Evolutionary conservation across 2,329 filamentous ascomycete species (phyloP), one percentile per base, ranked within the genome.

Genomic region (Trichoderma asperellum): DNA sequence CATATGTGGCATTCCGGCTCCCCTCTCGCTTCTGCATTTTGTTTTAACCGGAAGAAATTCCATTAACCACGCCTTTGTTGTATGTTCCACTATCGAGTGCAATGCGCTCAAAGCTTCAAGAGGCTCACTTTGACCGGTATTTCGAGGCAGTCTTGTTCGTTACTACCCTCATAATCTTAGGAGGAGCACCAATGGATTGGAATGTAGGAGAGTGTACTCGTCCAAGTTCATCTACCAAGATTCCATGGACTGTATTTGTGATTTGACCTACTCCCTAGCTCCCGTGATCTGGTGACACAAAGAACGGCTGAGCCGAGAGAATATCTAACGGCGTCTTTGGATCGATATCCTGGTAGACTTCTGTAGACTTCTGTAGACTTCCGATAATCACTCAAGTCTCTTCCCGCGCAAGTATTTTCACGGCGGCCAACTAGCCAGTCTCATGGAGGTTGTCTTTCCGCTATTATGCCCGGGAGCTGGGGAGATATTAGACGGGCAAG

Each of bases 231-330:
- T 65, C 29, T 32, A 47, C 27, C 12, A 24, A 10, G 27, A 43
- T 27, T 29, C 27, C 27, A 47, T 47, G 12, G 12, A 8, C 53
- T 24, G 27, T 57, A 47, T 40, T 40, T 43, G 66, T 62, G 52
- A 47, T 57, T 62, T 27, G 49, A 63, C 35, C n/a, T 18, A 21
- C 55, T 27, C 52, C 49, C 58, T 68, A 60, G 66, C 34, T 61
- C 37, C 52, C 52, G 66, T 56, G 59, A 34, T n/a, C 16, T 43
- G n/a, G 66, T 62, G 34, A 18, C 49, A 68, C 66, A 57, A 16
- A 11, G 3, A 27, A 61, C 58, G 58, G 66, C 34, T 21, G 47
- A 63, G 47, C 66, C 59, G 66, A 68, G n/a, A 43, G 16, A 37
- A 43, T 34, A 27, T 61, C 59, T 40, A 68, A 57, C 37, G 14